These are phyloP conservation scores for Antitrichia curtipendula DNA, from an alignment of 225 moss, liverwort and hornwort genomes.

Conservation along the genomic window DNA sequence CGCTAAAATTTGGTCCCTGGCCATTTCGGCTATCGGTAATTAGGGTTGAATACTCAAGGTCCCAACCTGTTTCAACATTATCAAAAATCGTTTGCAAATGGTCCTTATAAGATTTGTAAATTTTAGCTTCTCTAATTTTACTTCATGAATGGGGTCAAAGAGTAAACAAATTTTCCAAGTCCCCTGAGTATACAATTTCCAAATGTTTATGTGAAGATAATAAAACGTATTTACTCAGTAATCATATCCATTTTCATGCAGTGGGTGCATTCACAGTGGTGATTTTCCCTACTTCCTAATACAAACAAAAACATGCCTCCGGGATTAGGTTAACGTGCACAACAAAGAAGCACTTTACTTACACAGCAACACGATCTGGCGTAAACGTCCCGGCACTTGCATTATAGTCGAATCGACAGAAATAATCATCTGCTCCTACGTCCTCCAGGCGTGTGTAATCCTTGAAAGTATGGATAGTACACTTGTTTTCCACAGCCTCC, in stretches of 20 bases:
- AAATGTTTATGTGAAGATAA: not conserved
- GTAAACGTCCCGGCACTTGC: constrained; percentile 59
- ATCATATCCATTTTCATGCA: not conserved
- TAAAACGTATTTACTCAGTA: not conserved
- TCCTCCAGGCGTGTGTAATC: constrained; percentile 59
- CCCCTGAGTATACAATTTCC: not conserved
- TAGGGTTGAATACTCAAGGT: not conserved
- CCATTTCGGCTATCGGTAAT: not conserved
- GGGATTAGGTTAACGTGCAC: not conserved
- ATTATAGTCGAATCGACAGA: constrained; percentile 68
- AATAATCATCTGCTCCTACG: constrained; percentile 51
- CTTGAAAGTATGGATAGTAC: constrained; percentile 57
- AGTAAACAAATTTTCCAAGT: not conserved
- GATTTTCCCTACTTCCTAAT: not conserved
- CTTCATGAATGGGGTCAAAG: not conserved
- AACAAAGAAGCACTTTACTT: not conserved
- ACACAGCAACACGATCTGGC: constrained; percentile 72
- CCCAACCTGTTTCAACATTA: not conserved
- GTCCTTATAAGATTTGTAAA: not conserved
- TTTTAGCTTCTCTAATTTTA: not conserved
- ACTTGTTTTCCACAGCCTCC: constrained; percentile 57
- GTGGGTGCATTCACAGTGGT: not conserved
- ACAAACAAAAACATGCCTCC: not conserved
- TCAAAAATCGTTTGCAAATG: not conserved
- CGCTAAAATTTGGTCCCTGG: no score